Evolutionary conservation across 768 basidiomycete species (phyloP), one percentile per base, ranked within the genome.

Genomic region (Lentinula sp.): DNA sequence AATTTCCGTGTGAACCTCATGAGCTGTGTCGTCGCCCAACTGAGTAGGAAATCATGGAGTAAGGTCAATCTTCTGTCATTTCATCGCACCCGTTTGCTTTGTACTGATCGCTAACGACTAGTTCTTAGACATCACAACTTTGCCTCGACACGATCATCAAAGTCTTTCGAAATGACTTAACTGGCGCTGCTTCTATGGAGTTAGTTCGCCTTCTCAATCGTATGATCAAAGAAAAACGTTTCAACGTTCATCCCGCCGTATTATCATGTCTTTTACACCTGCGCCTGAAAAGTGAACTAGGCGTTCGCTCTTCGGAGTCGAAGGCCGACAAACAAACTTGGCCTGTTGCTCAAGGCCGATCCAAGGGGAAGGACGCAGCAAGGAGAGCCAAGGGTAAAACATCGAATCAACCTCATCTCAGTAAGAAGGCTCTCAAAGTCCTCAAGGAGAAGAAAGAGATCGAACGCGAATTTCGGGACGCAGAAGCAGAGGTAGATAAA

Each of bases 1-100:
- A 99, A 98, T 76, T 98, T 98, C 73, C 85, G 91, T 49, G 80
- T 85, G 65, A 97, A 98, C 76, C 82, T 99, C 66, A 93, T 97
- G 85, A 86, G 86, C 62, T 88, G 88, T 54, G 78, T 98, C 61
- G 85, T 98, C 23, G 85, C 88, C 53, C 84, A 85, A 13, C 73
- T 98, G 51, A 95, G 94, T 70, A 85, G 84, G 70, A 89, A 83
- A 69, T 86, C 88, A 18, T 98, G 95, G 95, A 90, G 95, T 74
- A 80, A 86, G 73, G 96, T 95, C 67, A 69, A 86, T 72, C 32
- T 28, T 62, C 59, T 51, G 20, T 41, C 3, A 48, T 36, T 52
- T 48, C 59, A 54, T 54, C 60, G 46, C 45, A 52, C 59, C 63
- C 61, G 55, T 35, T 36, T 41, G 28, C 28, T 28, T 28, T 28